Evolutionary conservation across 345 rosid genomes (phyloP).

Genomic region (Balakata baccata): DNA sequence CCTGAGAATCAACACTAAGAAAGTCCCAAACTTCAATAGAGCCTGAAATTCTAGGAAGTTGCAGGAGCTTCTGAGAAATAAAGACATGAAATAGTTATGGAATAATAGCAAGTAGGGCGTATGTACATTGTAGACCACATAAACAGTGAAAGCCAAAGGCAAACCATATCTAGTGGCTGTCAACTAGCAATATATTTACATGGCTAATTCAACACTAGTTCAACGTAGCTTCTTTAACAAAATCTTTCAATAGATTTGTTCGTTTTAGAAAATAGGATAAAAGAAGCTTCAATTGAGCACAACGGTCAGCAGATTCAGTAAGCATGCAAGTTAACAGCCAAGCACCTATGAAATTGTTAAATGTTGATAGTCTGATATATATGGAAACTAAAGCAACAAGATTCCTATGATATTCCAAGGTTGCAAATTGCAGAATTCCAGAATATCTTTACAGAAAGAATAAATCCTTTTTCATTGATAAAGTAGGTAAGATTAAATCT

Average conservation of each 20-base stretch:
- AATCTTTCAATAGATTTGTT: neutral
- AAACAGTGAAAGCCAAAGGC: constrained; percentile 6
- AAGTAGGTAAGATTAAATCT: constrained; percentile 16
- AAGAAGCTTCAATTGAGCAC: neutral
- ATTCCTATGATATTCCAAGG: neutral
- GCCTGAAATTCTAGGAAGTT: constrained; percentile 85
- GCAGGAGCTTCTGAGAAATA: constrained; percentile 72
- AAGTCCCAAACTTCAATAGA: constrained; percentile 99
- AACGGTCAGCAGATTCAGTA: neutral
- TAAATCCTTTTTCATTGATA: neutral
- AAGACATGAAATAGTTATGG: constrained; percentile 9
- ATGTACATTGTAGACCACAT: neutral
- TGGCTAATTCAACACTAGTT: neutral
- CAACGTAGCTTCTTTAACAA: neutral
- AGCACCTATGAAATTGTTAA: neutral
- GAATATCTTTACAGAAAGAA: neutral
- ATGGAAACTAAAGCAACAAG: neutral
- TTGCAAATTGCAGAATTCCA: neutral
- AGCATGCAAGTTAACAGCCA: constrained; percentile 2
- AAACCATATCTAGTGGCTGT: constrained; percentile 1
- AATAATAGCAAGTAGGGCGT: constrained; percentile 1
- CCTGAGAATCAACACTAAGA: constrained; percentile 98
- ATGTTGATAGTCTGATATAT: neutral
- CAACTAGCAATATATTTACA: neutral
- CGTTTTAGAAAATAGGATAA: neutral